These are phyloP conservation scores for Eucalyptus regnans DNA, from an alignment of 345 rosid species.

Conservation along the genomic window DNA sequence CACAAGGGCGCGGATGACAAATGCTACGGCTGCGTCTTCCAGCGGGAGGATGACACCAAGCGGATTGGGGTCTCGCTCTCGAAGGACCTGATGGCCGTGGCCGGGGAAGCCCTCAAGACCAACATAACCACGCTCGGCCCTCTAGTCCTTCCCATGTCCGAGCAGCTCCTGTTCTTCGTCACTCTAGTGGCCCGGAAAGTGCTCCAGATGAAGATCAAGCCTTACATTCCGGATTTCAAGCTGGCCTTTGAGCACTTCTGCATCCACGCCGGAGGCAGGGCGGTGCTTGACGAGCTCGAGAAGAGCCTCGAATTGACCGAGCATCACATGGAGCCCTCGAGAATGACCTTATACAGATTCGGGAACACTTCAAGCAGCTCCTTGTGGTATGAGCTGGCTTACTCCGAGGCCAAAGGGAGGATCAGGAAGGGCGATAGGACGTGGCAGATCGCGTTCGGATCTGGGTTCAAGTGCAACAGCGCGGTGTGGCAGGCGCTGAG, in stretches of 20 bases:
- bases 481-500: conserved; percentile 80
- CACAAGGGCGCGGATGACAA: conserved; percentile 84
- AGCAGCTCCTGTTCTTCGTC: conserved; percentile 59
- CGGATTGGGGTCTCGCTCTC: conserved; percentile 72
- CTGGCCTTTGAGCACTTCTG: conserved; percentile 88
- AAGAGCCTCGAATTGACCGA: conserved; percentile 63
- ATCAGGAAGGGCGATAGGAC: conserved; percentile 72
- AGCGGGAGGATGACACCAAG: conserved; percentile 53
- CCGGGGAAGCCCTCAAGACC: conserved; percentile 89
- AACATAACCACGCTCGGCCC: conserved; percentile 93
- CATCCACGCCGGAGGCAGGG: conserved; percentile 86
- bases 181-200: conserved; percentile 66
- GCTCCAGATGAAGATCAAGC: conserved; percentile 58
- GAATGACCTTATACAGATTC: conserved; percentile 80
- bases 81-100: conserved; percentile 88
- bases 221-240: conserved; percentile 80
- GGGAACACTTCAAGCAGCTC: conserved; percentile 95
- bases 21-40: conserved; percentile 68
- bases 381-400: conserved; percentile 82
- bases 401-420: conserved; percentile 80
- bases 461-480: conserved; percentile 94
- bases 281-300: conserved; percentile 82
- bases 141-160: conserved; percentile 81
- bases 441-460: conserved; percentile 94
- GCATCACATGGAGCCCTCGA: conserved; percentile 94